Evolutionary conservation across 2,329 filamentous ascomycete species (phyloP).

Genomic region (Cladosporium sp.): DNA sequence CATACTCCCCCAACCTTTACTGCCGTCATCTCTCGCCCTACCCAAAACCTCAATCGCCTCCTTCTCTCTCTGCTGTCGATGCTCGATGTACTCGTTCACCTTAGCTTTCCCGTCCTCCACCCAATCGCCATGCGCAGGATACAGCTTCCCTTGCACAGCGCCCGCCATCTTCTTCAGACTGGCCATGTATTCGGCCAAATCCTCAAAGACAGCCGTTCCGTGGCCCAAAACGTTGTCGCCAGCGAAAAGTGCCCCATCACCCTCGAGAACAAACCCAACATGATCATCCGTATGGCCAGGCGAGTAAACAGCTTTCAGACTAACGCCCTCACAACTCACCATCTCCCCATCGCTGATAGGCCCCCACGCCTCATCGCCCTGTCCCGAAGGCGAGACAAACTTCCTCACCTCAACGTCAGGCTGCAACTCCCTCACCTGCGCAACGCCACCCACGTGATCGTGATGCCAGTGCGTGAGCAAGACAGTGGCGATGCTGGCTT

Average conservation of each 20-base stretch:
- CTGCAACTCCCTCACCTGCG: slow-evolving; percentile 62
- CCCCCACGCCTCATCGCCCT: neutral
- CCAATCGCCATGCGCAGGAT: slow-evolving; percentile 82
- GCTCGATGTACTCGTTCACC: slow-evolving; percentile 77
- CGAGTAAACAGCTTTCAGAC: slow-evolving; percentile 61
- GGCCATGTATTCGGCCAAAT: slow-evolving; percentile 63
- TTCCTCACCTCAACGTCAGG: slow-evolving; percentile 65
- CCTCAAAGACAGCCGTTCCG: slow-evolving; percentile 80
- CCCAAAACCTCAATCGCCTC: slow-evolving; percentile 66
- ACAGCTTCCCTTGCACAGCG: slow-evolving; percentile 65
- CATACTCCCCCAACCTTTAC: slow-evolving; percentile 62
- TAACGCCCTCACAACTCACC: slow-evolving; percentile 59
- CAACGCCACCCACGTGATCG: slow-evolving; percentile 77
- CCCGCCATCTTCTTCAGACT: slow-evolving; percentile 66
- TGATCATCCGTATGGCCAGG: slow-evolving; percentile 82
- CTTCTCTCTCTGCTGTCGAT: slow-evolving; percentile 73
- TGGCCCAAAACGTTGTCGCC: slow-evolving; percentile 87
- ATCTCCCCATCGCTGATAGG: slow-evolving; percentile 37
- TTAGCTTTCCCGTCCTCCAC: slow-evolving; percentile 67
- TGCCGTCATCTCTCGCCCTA: slow-evolving; percentile 3
- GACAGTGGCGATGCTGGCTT: slow-evolving; percentile 62
- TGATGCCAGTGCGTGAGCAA: slow-evolving; percentile 90
- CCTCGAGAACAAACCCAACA: slow-evolving; percentile 69
- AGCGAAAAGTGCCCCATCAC: slow-evolving; percentile 65
- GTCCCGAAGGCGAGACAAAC: slow-evolving; percentile 19